A percentile compares a stretch with the other conserved stretches of the same genome.
phyloP scores from a whole-genome alignment of 345 rosid species.

The Garcia nutans region DNA sequence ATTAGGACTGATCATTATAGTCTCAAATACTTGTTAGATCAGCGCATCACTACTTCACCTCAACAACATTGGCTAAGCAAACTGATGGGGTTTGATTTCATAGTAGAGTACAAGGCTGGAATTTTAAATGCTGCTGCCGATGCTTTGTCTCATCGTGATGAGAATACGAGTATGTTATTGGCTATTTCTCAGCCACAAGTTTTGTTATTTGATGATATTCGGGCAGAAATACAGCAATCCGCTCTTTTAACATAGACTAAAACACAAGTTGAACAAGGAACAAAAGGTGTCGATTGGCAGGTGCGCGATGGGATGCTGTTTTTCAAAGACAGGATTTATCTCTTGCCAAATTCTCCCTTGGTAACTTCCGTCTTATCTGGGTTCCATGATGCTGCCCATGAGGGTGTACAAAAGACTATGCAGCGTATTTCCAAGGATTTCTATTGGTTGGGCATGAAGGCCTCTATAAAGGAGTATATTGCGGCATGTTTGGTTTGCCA shows the following conservation, averaged over 20 bases:
- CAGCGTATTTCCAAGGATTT: neutral
- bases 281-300: neutral
- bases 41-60: neutral
- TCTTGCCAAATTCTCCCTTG: neutral
- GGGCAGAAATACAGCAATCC: no score
- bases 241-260: neutral
- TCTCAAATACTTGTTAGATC: constrained; percentile 1
- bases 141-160: neutral
- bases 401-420: neutral
- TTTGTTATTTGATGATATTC: neutral
- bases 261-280: neutral
- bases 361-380: neutral
- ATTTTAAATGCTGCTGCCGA: neutral
- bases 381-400: neutral
- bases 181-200: neutral
- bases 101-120: neutral
- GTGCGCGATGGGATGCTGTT: neutral
- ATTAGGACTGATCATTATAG: constrained; percentile 1
- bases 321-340: neutral
- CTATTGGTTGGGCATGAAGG: neutral
- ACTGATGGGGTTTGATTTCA: neutral
- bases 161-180: neutral
- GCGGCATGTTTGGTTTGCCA: neutral
- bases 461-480: neutral
- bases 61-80: neutral